Evolutionary conservation across 2,329 filamentous ascomycete genomes (phyloP).

Genomic region (Colletotrichum melonis): DNA sequence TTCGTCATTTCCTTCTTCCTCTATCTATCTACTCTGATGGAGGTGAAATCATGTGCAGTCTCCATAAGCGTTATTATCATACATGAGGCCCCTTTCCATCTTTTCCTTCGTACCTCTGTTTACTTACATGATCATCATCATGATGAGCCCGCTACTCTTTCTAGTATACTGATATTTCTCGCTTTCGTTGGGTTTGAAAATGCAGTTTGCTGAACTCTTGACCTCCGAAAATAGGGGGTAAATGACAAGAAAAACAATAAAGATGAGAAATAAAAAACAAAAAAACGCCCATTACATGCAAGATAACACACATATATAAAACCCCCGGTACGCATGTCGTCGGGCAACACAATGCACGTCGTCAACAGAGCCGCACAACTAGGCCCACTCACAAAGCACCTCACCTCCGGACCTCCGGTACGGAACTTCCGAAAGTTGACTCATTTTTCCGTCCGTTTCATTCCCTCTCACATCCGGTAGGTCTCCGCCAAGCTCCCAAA

Average conservation of each 20-base stretch:
- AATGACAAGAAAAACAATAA: neutral
- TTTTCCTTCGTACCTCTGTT: neutral
- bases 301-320: neutral
- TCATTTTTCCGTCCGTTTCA: neutral
- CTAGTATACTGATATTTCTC: neutral
- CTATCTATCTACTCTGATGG: conserved; percentile 15
- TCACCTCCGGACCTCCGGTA: conserved; percentile 1
- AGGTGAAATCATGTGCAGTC: conserved; percentile 4
- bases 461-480: conserved; percentile 45
- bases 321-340: neutral
- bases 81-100: neutral
- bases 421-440: neutral
- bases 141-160: neutral
- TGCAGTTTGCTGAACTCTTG: conserved; percentile 20
- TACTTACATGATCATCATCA: neutral
- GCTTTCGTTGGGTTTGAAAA: neutral
- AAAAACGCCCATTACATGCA: conserved; percentile 21
- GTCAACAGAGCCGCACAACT: neutral
- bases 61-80: conserved; percentile 15
- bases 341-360: neutral
- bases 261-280: neutral
- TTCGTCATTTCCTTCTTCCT: neutral
- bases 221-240: neutral
- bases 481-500: conserved; percentile 65
- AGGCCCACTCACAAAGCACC: neutral